phyloP scores from a whole-genome alignment of 352 stramenopile genomes.

The Aphanomyces euteiches region DNA sequence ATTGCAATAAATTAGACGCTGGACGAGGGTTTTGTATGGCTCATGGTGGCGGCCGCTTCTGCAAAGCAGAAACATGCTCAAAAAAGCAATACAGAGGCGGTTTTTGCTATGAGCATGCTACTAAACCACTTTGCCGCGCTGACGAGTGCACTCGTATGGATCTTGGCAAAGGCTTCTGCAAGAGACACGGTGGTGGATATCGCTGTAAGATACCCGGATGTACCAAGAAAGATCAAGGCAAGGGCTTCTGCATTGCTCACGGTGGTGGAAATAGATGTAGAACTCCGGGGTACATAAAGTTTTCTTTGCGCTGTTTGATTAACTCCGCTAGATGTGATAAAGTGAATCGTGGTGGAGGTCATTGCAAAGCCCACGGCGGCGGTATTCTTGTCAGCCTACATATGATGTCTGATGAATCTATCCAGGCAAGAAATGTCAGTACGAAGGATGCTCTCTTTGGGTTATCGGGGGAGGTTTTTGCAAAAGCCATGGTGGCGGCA shows the following conservation, averaged over 20 bases:
- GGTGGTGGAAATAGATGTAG: conserved; percentile 76
- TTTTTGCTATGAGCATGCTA: conserved; percentile 68
- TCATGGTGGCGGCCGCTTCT: conserved; percentile 64
- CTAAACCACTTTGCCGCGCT: conserved; percentile 64
- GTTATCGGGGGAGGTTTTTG: conserved; percentile 6
- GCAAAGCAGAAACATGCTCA: conserved; percentile 50
- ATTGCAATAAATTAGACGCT: conserved; percentile 70
- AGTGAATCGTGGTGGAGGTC: conserved; percentile 44
- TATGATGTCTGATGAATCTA: too few relatives aligned
- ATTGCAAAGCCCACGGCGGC: conserved; percentile 38
- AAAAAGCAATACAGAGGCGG: conserved; percentile 81
- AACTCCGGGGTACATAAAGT: conserved; percentile 44
- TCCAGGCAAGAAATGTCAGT: conserved; percentile 29
- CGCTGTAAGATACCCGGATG: conserved; percentile 73
- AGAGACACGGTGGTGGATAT: conserved; percentile 76
- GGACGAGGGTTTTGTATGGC: conserved; percentile 60
- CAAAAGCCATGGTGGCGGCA: conserved; percentile 29
- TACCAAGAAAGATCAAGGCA: conserved; percentile 79
- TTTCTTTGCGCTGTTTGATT: conserved; percentile 62
- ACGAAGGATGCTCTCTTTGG: background rate
- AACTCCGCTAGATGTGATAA: conserved; percentile 23
- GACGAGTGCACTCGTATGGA: conserved; percentile 64
- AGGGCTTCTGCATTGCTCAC: conserved; percentile 69
- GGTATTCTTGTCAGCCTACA: conserved; percentile 8
- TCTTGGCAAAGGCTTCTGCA: conserved; percentile 65